Evolutionary conservation across 1,284 basidiomycete genomes (phyloP), one percentile per base, ranked within the genome.

Genomic region (Ceratobasidium sp.): DNA sequence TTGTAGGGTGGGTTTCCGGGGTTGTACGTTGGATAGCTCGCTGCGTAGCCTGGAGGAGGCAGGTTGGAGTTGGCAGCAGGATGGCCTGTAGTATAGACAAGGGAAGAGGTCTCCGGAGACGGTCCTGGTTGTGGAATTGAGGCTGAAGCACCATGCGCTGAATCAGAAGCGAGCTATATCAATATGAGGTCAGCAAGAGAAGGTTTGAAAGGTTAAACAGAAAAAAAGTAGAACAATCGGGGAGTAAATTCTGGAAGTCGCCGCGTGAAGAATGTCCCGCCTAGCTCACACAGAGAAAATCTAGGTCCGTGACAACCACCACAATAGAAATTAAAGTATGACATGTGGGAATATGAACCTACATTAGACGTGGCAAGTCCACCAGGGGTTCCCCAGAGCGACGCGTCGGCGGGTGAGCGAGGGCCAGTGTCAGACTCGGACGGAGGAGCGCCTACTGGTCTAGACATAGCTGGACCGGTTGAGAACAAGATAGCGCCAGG

Each of bases 401-500:
- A 14, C n/a, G 24, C 29, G 41, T 69, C 66, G 44, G 36, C n/a
- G 7, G 66, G 31, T 36, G 36, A 15, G 22, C 51, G 53, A 54
- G 53, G 45, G 29, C 41, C 56, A n/a, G 33, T 45, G 57, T 72
- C 66, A 36, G 53, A 27, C 41, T 57, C 53, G 66, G 66, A 41
- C 24, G 65, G 51, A n/a, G 56, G 44, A 24, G 36, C 47, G 60
- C 60, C 60, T 47, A 45, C 24, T 62, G 56, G 45, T 59, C 60
- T 72, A 11, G 69, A 27, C 69, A 72, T 72, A 47, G 60, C 29
- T 41, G 69, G 69, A 22, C 69, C 69, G 15, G 69, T 72, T 29
- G 69, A 72, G 41, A 72, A 72, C 33, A 72, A 24, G 31, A 72
- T 56, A 11, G 69, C 48, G 29, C 69, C 69, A 9, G 69, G 69